These are phyloP conservation scores for Boletus reticuloceps DNA, from an alignment of 768 basidiomycete species.

Conservation along the genomic window DNA sequence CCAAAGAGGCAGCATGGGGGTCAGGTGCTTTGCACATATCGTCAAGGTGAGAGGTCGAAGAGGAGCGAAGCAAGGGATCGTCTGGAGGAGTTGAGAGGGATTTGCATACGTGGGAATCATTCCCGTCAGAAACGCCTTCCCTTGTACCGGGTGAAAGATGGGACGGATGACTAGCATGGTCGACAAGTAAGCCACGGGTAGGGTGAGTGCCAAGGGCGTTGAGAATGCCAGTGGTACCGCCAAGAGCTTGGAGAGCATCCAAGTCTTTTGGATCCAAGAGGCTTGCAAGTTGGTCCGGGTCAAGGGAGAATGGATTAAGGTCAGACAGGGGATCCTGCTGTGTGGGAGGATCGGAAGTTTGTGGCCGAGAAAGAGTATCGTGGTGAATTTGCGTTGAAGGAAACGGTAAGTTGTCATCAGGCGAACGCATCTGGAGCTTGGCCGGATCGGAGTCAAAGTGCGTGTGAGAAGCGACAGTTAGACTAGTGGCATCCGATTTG, in stretches of 20 bases:
- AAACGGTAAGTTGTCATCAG: slow-evolving; percentile 2
- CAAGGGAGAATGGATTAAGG: slow-evolving; percentile 69
- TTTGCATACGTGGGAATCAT: slow-evolving; percentile 18
- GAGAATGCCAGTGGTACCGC: slow-evolving; percentile 67
- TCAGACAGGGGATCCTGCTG: slow-evolving; percentile 45
- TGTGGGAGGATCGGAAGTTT: slow-evolving; percentile 14
- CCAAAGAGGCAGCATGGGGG: slow-evolving; percentile 42
- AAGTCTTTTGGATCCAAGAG: slow-evolving; percentile 89
- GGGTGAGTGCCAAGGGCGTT: slow-evolving; percentile 70
- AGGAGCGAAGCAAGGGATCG: slow-evolving; percentile 7
- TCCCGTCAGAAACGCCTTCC: slow-evolving; percentile 32
- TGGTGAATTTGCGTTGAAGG: slow-evolving; percentile 24
- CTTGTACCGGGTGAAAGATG: slow-evolving; percentile 28
- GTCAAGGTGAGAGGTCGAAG: slow-evolving; percentile 8
- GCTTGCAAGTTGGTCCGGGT: slow-evolving; percentile 73
- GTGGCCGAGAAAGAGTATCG: slow-evolving; percentile 22
- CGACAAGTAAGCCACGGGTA: slow-evolving; percentile 41
- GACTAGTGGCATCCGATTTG: slow-evolving; percentile 33
- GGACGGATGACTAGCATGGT: not conserved
- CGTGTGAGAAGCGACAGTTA: slow-evolving; percentile 35
- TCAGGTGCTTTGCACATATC: slow-evolving; percentile 1
- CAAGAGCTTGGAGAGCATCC: slow-evolving; percentile 60
- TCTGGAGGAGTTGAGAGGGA: not conserved
- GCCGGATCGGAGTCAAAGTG: slow-evolving; percentile 39
- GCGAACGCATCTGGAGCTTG: slow-evolving; percentile 12